Evolutionary conservation across 441 rosid genomes (phyloP), one percentile per base, ranked within the genome.

Genomic region (Euphorbia schlechtendalii): DNA sequence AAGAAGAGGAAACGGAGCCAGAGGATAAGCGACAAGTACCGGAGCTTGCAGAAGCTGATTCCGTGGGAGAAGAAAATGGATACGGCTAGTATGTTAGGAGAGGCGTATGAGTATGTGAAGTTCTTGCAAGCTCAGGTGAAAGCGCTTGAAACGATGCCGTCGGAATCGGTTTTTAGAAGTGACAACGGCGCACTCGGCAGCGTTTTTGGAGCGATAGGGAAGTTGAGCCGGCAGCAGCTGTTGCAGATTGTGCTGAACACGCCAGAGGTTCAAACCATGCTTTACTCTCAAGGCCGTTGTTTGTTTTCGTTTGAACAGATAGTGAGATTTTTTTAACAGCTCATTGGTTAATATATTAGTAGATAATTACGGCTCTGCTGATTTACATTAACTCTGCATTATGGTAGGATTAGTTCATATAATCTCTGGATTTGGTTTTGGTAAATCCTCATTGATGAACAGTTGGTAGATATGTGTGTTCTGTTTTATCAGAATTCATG

Each of bases 1-100:
- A 22, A 14, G 34, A 71, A 72, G 5, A 22, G 89, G 63, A 85
- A 71, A 58, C 69, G 86, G 41, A 73, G 89, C 0, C 87, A 80
- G 69, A 83, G 80, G 56, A 80, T 89, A 54, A 82, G 89, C 54
- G 96, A 89, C 65, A 83, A 80, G 77, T 81, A 76, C 36, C 76
- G 90, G 65, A 77, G 77, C 46, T 77, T 89, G 0, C 89, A 82
- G 56, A 80, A 90, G 60, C 86, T 89, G 0, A 86, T 89, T 59
- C 96, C 93, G 0, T 86, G 87, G 38, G 90, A 87, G 1, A 85
- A 79, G 6, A 86, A 80, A 69, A 75, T 89, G 84, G 93, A 86
- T 78, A 86, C 85, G 0, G 89, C 91, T 13, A 81, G 85, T 22
- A 82, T 85, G 87, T 77, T 89, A 0, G 87, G 80, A 0, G 93